Evolutionary conservation across 1,139 yeast genomes (phyloP).

Genomic region (Insectozyma bohioensis): DNA sequence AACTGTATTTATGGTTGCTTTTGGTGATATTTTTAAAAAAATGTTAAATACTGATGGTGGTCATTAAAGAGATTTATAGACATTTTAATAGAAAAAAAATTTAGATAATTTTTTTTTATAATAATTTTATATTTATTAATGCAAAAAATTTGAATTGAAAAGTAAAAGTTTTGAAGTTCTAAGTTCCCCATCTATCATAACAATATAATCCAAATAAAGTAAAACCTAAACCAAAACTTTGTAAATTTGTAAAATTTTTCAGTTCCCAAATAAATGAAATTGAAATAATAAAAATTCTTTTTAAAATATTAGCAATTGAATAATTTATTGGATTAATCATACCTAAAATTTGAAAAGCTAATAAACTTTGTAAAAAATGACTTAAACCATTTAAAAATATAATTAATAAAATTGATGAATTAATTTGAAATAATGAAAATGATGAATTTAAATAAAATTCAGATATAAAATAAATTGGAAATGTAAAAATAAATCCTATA

Average conservation of each 20-base stretch:
- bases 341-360: slow-evolving; percentile 89
- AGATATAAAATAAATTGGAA: slow-evolving; percentile 71
- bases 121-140: slow-evolving; percentile 2
- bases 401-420: slow-evolving; percentile 29
- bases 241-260: slow-evolving; percentile 41
- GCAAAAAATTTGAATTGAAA: background rate
- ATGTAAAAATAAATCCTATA: slow-evolving; percentile 74
- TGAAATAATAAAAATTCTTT: slow-evolving; percentile 80
- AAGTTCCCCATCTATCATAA: slow-evolving; percentile 72
- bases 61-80: slow-evolving; percentile 23
- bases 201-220: slow-evolving; percentile 66
- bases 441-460: slow-evolving; percentile 43
- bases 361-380: slow-evolving; percentile 81
- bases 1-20: slow-evolving; percentile 98
- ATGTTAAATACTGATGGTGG: slow-evolving; percentile 47
- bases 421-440: slow-evolving; percentile 36
- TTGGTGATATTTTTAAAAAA: slow-evolving; percentile 77
- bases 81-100: background rate
- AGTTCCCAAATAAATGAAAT: slow-evolving; percentile 77
- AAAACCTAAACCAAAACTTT: slow-evolving; percentile 66
- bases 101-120: background rate
- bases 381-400: slow-evolving; percentile 67
- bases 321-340: slow-evolving; percentile 84
- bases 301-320: slow-evolving; percentile 85
- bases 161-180: slow-evolving; percentile 1